A percentile compares a stretch with the other conserved stretches of the same genome.
Evolutionary conservation across 768 basidiomycete species (phyloP).

Genomic region (Cystobasidium tubakii): DNA sequence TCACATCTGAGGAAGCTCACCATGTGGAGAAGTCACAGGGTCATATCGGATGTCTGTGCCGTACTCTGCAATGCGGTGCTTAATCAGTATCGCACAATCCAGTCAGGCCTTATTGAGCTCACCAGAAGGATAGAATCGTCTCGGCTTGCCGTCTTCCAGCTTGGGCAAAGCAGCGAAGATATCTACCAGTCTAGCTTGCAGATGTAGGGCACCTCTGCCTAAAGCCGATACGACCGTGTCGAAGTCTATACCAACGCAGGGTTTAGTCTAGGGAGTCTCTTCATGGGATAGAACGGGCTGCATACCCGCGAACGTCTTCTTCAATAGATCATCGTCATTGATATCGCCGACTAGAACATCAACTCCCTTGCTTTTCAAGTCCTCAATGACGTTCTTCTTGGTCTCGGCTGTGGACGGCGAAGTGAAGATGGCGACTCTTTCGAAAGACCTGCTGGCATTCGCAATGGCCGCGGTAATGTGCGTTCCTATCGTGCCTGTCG

Average conservation of each 20-base stretch:
- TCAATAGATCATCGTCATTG: conserved; percentile 27
- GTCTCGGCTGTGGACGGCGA: conserved; percentile 31
- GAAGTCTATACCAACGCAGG: conserved; percentile 23
- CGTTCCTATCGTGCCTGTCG: conserved; percentile 37
- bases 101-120: neutral
- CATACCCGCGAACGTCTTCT: conserved; percentile 34
- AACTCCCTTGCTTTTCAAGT: conserved; percentile 27
- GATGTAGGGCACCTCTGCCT: conserved; percentile 37
- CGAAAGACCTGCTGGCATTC: conserved; percentile 3
- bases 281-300: neutral
- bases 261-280: neutral
- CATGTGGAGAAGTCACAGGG: conserved; percentile 35
- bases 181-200: conserved; percentile 27
- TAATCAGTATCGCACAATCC: neutral
- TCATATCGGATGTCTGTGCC: conserved; percentile 39
- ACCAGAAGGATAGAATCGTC: conserved; percentile 39
- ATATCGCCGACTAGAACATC: conserved; percentile 37
- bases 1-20: too few relatives aligned
- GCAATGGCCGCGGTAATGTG: conserved; percentile 36
- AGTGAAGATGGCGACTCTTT: conserved; percentile 38
- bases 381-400: conserved; percentile 30
- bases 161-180: conserved; percentile 28
- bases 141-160: conserved; percentile 20
- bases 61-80: conserved; percentile 24
- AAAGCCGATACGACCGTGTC: conserved; percentile 37